Evolutionary conservation across 176 grass and related monocot genomes (phyloP).

Genomic region (Carex parvula): DNA sequence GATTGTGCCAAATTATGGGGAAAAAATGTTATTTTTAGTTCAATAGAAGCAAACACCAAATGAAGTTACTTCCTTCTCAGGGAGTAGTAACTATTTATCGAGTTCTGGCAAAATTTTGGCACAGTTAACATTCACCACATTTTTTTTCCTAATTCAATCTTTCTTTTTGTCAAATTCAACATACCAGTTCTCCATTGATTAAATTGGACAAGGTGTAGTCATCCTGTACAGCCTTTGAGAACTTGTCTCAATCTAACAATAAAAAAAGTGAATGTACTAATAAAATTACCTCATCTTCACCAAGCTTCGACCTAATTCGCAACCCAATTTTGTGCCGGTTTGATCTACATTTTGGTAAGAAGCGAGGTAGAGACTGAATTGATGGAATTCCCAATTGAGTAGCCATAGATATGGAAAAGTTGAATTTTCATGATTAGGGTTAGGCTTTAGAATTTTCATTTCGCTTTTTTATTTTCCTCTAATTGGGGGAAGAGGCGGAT

Average conservation of each 20-base stretch:
- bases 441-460: conserved; percentile 33
- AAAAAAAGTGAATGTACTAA: not conserved
- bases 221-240: not conserved
- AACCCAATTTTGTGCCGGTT: conserved; percentile 28
- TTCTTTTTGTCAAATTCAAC: not conserved
- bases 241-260: not conserved
- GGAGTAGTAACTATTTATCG: not conserved
- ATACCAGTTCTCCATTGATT: not conserved
- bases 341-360: conserved; percentile 21
- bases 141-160: not conserved
- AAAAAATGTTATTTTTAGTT: not conserved
- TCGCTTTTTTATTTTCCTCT: not conserved
- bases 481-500: conserved; percentile 27
- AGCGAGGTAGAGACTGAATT: conserved; percentile 20
- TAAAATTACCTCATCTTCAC: conserved; percentile 44
- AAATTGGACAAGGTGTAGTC: too few species aligned
- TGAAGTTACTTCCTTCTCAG: not conserved
- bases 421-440: conserved; percentile 23
- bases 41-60: not conserved
- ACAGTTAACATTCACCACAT: not conserved
- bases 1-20: not conserved
- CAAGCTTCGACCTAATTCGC: conserved; percentile 36
- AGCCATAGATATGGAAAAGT: conserved; percentile 43
- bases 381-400: conserved; percentile 38
- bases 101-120: not conserved